Conservation (phyloP, 441 rosid species). For the Lepidium campestre region DNA sequence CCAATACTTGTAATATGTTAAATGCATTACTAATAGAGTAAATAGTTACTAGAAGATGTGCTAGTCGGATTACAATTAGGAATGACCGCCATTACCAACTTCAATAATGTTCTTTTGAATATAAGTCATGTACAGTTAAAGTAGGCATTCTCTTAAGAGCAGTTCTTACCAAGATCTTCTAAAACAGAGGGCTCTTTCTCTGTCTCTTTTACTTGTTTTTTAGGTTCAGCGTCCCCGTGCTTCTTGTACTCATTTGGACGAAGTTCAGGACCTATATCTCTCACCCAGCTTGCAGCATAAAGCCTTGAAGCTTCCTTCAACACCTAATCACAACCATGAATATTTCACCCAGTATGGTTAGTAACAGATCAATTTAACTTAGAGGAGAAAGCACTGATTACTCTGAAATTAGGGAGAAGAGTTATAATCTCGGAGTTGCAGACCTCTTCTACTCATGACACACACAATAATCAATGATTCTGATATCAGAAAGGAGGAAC, state of each 20-base stretch:
- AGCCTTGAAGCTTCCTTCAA: slow-evolving; percentile 86
- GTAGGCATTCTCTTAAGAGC: not conserved
- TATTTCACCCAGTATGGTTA: not conserved
- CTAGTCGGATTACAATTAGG: not conserved
- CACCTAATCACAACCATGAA: slow-evolving; percentile 34
- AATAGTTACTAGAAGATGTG: not conserved
- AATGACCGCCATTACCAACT: not conserved
- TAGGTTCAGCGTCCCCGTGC: slow-evolving; percentile 28
- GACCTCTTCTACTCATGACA: not conserved
- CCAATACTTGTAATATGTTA: not conserved
- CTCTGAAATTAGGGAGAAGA: not conserved
- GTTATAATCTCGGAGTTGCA: not conserved
- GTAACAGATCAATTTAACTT: not conserved
- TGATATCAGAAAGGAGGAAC: not conserved
- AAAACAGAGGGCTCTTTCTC: slow-evolving; percentile 63
- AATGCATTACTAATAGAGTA: not conserved
- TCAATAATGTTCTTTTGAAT: not conserved
- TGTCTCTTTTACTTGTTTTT: slow-evolving; percentile 28
- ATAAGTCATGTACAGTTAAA: not conserved
- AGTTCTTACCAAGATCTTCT: slow-evolving; percentile 76
- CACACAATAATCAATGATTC: not conserved
- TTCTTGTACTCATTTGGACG: slow-evolving; percentile 75
- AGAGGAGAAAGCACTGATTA: not conserved
- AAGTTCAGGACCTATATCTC: slow-evolving; percentile 92
- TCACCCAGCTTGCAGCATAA: slow-evolving; percentile 80